Evolutionary conservation across 176 grass and related monocot species (phyloP).

Genomic region (Paspalum vaginatum): DNA sequence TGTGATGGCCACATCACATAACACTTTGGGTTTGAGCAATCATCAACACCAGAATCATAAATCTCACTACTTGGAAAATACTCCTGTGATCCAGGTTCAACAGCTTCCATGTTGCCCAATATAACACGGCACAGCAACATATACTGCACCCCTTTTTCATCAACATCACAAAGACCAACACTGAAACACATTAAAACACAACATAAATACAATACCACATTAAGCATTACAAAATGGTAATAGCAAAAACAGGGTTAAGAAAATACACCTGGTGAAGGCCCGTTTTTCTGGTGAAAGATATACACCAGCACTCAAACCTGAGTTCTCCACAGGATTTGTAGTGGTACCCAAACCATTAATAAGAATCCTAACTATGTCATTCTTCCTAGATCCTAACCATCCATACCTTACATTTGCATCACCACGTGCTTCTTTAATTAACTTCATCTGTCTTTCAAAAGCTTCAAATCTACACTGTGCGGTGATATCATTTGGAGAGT

Average conservation of each 20-base stretch:
- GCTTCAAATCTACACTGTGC: conserved; percentile 62
- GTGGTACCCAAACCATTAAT: conserved; percentile 70
- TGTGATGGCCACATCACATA: conserved; percentile 66
- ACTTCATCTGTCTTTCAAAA: conserved; percentile 80
- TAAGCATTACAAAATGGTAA: conserved; percentile 20
- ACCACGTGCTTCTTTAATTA: conserved; percentile 52
- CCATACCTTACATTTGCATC: conserved; percentile 70
- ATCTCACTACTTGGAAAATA: conserved; percentile 55
- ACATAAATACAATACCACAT: conserved; percentile 9
- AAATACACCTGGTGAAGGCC: conserved; percentile 70
- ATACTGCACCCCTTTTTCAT: conserved; percentile 88
- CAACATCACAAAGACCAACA: conserved; percentile 86
- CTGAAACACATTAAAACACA: conserved; percentile 47
- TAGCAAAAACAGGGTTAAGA: conserved; percentile 13
- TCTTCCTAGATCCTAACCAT: conserved; percentile 81
- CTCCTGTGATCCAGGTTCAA: conserved; percentile 57
- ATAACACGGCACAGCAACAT: conserved; percentile 80
- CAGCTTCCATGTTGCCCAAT: conserved; percentile 64
- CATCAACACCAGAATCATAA: conserved; percentile 61
- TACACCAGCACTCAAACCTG: conserved; percentile 53
- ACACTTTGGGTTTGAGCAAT: conserved; percentile 61
- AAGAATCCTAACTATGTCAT: conserved; percentile 72
- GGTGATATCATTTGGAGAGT: conserved; percentile 68
- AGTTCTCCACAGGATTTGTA: conserved; percentile 52
- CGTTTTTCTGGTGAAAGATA: conserved; percentile 70